Base-by-base conservation (phyloP, 140 eudicot species). In the Flaveria floridana region DNA sequence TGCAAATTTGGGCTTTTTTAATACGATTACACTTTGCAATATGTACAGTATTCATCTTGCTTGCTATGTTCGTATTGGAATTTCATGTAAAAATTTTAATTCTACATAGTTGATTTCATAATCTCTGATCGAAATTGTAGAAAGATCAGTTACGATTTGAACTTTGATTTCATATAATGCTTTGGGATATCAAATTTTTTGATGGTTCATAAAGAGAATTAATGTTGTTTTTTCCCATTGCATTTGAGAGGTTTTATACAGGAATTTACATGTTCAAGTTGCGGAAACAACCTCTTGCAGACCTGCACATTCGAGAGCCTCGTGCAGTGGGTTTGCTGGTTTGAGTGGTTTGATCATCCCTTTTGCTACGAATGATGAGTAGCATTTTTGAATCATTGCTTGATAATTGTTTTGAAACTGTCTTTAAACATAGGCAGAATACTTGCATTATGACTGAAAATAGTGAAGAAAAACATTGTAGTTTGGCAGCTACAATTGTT, bases 1-100 rank as follows among this genome's bases (percentile, higher is more conserved):
- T 65, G 41, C 53, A 39, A 76, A 55, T 23, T 68, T 7, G 80
- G 80, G 48, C 15, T 65, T 65, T 55, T 67, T 13, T 55, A 10
- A 2, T n/a, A 53, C 6, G 58, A 55, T 76, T 2, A 26, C 50
- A 12, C 11, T 50, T 59, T 9, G 56, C 16, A 51, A 20, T 47
- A 51, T 65, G 14, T 74, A 55, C 66, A 75, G 26, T 51, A 12
- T 51, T 50, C 46, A 34, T 48, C 42, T 44, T 75, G 13, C 3
- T 30, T 28, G 21, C 65, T 30, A 50, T 26, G 65, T 68, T 18
- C 4, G 21, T 50, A 12, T 75, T 48, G 34, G 11, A 21, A 18
- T 48, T 65, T 50, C 56, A 1, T 51, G 46, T 28, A 41, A 30
- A 20, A 76, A 51, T 46, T 20, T 66, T 19, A n/a, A 25, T 55